Percentiles rank a stretch among this genome's conserved stretches.
Conservation (phyloP, 306 rosid genomes). For the Cicer arietinum region DNA sequence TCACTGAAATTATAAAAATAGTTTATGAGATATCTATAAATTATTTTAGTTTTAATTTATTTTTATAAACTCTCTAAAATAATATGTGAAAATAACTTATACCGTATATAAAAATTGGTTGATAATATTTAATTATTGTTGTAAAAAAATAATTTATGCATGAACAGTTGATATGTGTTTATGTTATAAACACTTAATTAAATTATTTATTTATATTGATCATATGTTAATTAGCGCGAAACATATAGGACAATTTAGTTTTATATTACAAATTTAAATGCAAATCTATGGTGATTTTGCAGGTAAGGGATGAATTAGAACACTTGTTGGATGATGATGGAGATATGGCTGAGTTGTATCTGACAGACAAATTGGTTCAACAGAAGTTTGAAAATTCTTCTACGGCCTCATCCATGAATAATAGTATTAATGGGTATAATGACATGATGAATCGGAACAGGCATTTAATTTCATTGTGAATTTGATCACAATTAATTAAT, state of each 20-base stretch:
- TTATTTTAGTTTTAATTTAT: no score
- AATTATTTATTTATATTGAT: no score
- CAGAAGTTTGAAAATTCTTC: constrained; percentile 70
- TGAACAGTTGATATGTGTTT: no score
- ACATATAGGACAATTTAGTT: background rate
- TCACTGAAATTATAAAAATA: no score
- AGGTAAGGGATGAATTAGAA: constrained; percentile 87
- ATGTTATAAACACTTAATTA: no score
- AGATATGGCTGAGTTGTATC: constrained; percentile 87
- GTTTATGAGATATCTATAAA: no score
- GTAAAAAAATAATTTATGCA: no score
- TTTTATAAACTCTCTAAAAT: no score
- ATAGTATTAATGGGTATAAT: constrained; percentile 14
- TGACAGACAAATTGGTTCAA: constrained; percentile 70
- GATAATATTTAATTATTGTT: no score
- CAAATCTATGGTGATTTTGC: background rate
- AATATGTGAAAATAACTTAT: no score
- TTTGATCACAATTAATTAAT: background rate
- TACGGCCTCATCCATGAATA: constrained; percentile 59
- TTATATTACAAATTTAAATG: background rate
- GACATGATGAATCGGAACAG: constrained; percentile 56
- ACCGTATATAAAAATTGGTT: no score
- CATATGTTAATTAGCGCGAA: background rate
- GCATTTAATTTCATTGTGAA: constrained; percentile 45
- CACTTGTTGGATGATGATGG: constrained; percentile 81